These are phyloP conservation scores for Ogataea nonfermentans DNA, from an alignment of 805 yeast species.

Conservation along the genomic window DNA sequence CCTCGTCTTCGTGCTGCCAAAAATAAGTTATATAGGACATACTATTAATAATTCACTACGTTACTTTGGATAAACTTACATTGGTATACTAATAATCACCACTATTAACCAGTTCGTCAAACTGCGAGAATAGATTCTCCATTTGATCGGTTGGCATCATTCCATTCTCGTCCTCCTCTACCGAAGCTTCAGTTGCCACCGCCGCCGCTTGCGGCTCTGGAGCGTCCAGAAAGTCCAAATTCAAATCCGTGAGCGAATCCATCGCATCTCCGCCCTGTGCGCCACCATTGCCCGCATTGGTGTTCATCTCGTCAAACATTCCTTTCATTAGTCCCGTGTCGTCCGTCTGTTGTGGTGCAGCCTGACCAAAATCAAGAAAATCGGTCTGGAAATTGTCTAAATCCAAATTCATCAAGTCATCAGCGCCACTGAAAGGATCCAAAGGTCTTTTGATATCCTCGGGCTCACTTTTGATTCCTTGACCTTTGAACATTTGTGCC, in stretches of 20 bases:
- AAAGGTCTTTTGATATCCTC: conserved; percentile 9
- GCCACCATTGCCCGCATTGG: not conserved
- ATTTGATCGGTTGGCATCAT: conserved; percentile 32
- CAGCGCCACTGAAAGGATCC: conserved; percentile 12
- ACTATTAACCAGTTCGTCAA: conserved; percentile 31
- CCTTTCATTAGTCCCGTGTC: conserved; percentile 11
- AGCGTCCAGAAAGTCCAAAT: conserved; percentile 27
- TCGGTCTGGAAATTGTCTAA: conserved; percentile 26
- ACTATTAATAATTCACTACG: too few species aligned
- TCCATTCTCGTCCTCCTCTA: conserved; percentile 11
- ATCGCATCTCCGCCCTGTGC: conserved; percentile 3
- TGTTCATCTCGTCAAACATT: conserved; percentile 9
- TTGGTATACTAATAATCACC: conserved; percentile 14
- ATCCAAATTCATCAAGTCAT: conserved; percentile 30
- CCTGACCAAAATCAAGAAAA: conserved; percentile 20
- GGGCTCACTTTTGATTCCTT: conserved; percentile 11
- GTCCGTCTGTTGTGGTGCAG: conserved; percentile 6
- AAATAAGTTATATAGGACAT: conserved; percentile 4
- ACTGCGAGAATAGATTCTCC: conserved; percentile 33
- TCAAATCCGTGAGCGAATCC: conserved; percentile 27
- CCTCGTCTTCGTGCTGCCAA: conserved; percentile 29
- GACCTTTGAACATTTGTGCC: conserved; percentile 15
- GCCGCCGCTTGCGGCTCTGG: conserved; percentile 9
- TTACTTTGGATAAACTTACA: too few species aligned
- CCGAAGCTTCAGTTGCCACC: conserved; percentile 1